Percentiles rank a stretch among this genome's conserved stretches.
Conservation (phyloP, 495 filamentous ascomycete genomes). For the Pyronema domesticum region DNA sequence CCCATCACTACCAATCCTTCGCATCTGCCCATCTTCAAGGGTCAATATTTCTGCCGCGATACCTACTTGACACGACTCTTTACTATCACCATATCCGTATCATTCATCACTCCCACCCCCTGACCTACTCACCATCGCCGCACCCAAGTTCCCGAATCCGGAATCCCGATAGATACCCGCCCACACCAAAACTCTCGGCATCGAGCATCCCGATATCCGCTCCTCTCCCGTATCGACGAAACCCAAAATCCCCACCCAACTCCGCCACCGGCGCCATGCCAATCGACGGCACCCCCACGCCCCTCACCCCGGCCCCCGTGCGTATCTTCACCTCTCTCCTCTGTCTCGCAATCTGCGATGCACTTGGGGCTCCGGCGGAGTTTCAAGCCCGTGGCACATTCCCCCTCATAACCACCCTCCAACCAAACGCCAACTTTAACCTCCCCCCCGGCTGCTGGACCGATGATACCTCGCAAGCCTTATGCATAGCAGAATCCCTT, state of each 20-base stretch:
- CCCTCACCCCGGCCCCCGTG: conserved; percentile 1
- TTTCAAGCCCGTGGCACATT: conserved; percentile 29
- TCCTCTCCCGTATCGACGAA: too few species aligned
- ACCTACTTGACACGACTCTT: too few species aligned
- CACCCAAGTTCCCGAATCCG: too few species aligned
- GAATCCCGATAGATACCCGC: too few species aligned
- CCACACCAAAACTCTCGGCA: too few species aligned
- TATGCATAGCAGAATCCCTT: conserved; percentile 31
- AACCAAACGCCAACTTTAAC: conserved; percentile 17
- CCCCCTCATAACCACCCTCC: conserved; percentile 24
- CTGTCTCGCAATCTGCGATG: conserved; percentile 32
- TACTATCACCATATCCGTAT: too few species aligned
- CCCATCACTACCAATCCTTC: too few species aligned
- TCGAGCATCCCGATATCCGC: too few species aligned
- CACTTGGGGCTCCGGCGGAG: conserved; percentile 33
- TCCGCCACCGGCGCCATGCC: not conserved
- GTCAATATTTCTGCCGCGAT: too few species aligned
- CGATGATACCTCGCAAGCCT: conserved; percentile 33
- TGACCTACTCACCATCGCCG: too few species aligned
- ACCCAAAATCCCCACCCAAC: conserved; percentile 2
- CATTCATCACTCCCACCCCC: too few species aligned
- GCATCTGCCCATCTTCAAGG: too few species aligned
- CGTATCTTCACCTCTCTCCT: conserved; percentile 28
- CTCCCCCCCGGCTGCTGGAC: conserved; percentile 29
- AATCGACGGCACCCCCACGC: not conserved